Base-by-base conservation (phyloP, 2,329 filamentous ascomycete genomes). In the Aspergillus sp. region DNA sequence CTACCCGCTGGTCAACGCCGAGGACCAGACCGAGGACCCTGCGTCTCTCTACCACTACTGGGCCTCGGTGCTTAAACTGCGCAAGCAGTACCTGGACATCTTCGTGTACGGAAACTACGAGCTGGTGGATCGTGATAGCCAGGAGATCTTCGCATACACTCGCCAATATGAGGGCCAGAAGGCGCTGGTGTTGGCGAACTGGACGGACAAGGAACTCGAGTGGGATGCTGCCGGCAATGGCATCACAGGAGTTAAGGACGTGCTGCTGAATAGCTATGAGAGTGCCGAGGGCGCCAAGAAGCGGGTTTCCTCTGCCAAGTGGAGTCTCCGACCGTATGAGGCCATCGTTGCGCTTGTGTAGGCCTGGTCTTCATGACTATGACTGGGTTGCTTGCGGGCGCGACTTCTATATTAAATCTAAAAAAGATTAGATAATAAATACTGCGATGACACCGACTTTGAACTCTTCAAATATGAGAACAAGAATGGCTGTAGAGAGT, bases 71-170 rank as follows among this genome's bases (percentile, higher is more conserved):
- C 77, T 91, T n/a, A 69, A 75, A 26, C 69, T 87, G 54, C 82
- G 90, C 61, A 90, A 90, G 68, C 72, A 81, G 50, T 78, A 85
- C 67, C 80, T 80, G 49, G 84, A 90, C 61, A 70, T 90, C 1
- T 86, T 91, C 59, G 83, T 90, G 3, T 90, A 90, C 65, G 89
- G 89, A 0, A 78, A 84, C 56, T 90, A 90, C 62, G 78, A 81
- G 53, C 65, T 83, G 24, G 70, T 89, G 1, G 81, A 84, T 0
- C 72, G 77, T 0, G 77, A 85, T 4, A 81, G 85, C 32, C 68
- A 76, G 59, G 73, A 81, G 26, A 73, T 85, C 0, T 89, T 90
- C 66, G 79, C 83, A 0, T 86, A 89, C 52, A 72, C 82, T 2
- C 84, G 79, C 9, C 69, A 69, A 52, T 76, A 70, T 47, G 69